Base-by-base conservation (phyloP, 352 stramenopile species). In the Albugo laibachii region DNA sequence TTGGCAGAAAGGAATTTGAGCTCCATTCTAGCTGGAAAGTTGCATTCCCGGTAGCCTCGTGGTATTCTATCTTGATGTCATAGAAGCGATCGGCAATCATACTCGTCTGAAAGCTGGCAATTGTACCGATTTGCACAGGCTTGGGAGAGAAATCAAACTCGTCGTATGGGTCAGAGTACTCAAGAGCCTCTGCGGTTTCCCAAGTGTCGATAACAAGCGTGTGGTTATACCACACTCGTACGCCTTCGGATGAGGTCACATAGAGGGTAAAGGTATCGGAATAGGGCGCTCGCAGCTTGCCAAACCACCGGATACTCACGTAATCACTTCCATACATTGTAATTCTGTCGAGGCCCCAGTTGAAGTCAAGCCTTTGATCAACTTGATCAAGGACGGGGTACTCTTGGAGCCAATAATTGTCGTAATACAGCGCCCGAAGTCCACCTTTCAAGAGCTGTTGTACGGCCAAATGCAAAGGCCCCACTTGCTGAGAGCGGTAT, bases 321-420 rank as follows among this genome's bases (percentile, higher is more conserved):
- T 96, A 97, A 51, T 98, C 92, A 16, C 85, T 66, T 5, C 85
- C 86, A 51, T 92, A 97, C 21, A 77, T 66, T 2, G 92, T 97
- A 45, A 98, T 87, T 20, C 81, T 50, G 14, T 69, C 66, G n/a
- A 76, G 78, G 11, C 89, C 91, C 80, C 82, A 96, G 56, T 92
- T 63, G 48, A 95, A 95, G 13, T 79, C 55, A 20, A 96, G 59
- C 21, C 64, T 65, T 12, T 75, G 43, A 50, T 97, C 92, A 2
- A 97, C 64, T 37, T 80, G 60, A 13, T 76, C 59, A 18, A 96
- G 66, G n/a, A 83, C 78, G 10, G 92, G 84, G 5, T 70, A 63
- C 39, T 93, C 92, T 50, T 95, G 71, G 13, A 98, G 60, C 91
- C 92, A 98, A 55, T 87, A 94, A 53, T 98, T 97, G 52, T 97